Evolutionary conservation across 176 grass and related monocot genomes (phyloP).

Genomic region (Musa schizocarpa): DNA sequence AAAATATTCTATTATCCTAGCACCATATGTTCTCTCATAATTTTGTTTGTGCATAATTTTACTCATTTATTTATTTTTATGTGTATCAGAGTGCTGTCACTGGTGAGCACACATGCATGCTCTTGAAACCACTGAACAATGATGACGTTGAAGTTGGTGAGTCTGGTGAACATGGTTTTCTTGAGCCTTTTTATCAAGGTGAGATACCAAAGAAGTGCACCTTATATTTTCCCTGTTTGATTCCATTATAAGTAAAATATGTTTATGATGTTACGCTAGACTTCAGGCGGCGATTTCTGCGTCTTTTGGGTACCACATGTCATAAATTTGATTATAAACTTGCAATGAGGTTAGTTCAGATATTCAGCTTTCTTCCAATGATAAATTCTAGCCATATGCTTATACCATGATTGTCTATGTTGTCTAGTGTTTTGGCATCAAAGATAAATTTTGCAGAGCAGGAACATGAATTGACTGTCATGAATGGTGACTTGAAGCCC

Average conservation of each 20-base stretch:
- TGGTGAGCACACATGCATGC: slow-evolving; percentile 94
- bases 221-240: neutral
- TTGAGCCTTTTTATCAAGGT: slow-evolving; percentile 91
- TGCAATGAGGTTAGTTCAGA: slow-evolving; percentile 64
- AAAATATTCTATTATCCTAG: slow-evolving; percentile 5
- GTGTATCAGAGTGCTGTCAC: slow-evolving; percentile 79
- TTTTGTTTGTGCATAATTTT: slow-evolving; percentile 9
- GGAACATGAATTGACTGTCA: slow-evolving; percentile 25
- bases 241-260: slow-evolving; percentile 1
- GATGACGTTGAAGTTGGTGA: slow-evolving; percentile 50
- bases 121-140: slow-evolving; percentile 67
- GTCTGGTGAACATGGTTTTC: slow-evolving; percentile 53
- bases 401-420: slow-evolving; percentile 22
- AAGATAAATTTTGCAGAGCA: slow-evolving; percentile 69
- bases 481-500: slow-evolving; percentile 26
- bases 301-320: slow-evolving; percentile 67
- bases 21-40: slow-evolving; percentile 18
- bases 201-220: neutral
- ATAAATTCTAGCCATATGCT: slow-evolving; percentile 10
- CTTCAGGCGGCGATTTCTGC: slow-evolving; percentile 81
- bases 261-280: slow-evolving; percentile 38
- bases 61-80: slow-evolving; percentile 11
- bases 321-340: slow-evolving; percentile 66
- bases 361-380: neutral
- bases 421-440: slow-evolving; percentile 63